phyloP scores from a whole-genome alignment of 306 rosid species.

The Astragalus membranaceus region DNA sequence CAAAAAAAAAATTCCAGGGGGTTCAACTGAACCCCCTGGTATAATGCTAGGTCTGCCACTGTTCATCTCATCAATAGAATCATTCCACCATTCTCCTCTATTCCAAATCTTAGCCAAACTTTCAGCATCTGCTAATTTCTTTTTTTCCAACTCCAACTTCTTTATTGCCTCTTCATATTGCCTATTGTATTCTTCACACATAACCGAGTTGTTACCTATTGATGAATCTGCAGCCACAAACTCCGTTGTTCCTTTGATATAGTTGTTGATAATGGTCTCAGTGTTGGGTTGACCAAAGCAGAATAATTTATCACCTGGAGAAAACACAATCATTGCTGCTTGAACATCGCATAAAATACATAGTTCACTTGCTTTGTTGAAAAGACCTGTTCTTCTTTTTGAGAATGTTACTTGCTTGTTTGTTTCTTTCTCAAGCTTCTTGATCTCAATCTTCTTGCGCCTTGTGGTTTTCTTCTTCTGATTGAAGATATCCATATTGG shows the following conservation, averaged over 20 bases:
- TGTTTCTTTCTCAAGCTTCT: slow-evolving; percentile 25
- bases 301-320: slow-evolving; percentile 37
- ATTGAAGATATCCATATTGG: not conserved
- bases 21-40: too few species aligned
- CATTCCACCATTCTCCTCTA: slow-evolving; percentile 32
- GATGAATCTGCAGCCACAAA: not conserved
- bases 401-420: slow-evolving; percentile 54
- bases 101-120: not conserved
- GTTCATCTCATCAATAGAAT: slow-evolving; percentile 27
- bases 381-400: slow-evolving; percentile 41
- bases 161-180: slow-evolving; percentile 24
- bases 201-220: not conserved
- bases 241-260: not conserved
- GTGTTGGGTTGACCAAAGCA: slow-evolving; percentile 36
- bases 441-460: slow-evolving; percentile 46
- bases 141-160: slow-evolving; percentile 30
- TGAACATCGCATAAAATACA: slow-evolving; percentile 38
- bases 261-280: slow-evolving; percentile 24
- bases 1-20: too few species aligned
- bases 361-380: slow-evolving; percentile 55
- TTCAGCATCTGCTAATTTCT: not conserved
- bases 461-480: slow-evolving; percentile 30
- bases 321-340: slow-evolving; percentile 33
- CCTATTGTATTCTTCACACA: slow-evolving; percentile 7
- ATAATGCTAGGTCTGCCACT: too few species aligned